Conservation (phyloP, 2,329 filamentous ascomycete genomes). For the Talaromyces sp. region DNA sequence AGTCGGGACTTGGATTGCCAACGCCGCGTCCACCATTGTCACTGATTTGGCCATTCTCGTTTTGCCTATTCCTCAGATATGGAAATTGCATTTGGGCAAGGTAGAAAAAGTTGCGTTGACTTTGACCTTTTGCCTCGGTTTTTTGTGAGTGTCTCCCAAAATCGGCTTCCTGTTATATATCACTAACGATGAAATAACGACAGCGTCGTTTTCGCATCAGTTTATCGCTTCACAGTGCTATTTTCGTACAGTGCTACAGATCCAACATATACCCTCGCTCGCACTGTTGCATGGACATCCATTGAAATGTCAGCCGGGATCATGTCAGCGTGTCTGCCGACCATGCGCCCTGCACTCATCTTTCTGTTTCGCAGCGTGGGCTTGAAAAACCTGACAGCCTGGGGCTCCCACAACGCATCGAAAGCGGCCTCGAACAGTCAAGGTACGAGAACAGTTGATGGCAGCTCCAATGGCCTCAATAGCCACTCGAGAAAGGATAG, state of each 20-base stretch:
- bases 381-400: conserved; percentile 13
- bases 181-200: neutral
- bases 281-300: conserved; percentile 24
- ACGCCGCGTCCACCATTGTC: conserved; percentile 20
- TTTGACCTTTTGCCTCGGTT: conserved; percentile 20
- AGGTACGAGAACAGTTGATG: neutral
- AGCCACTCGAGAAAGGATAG: conserved; percentile 5
- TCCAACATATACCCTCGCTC: conserved; percentile 24
- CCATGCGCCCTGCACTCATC: conserved; percentile 21
- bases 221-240: conserved; percentile 23
- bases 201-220: conserved; percentile 25
- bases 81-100: conserved; percentile 21
- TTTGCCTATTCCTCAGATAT: conserved; percentile 24
- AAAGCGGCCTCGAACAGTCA: conserved; percentile 6
- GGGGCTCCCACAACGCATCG: conserved; percentile 13
- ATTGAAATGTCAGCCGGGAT: conserved; percentile 27
- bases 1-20: conserved; percentile 23
- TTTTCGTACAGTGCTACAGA: conserved; percentile 20
- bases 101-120: conserved; percentile 20
- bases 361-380: conserved; percentile 17
- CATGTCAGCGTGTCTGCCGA: conserved; percentile 24
- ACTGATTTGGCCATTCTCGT: conserved; percentile 23
- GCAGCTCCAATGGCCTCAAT: neutral
- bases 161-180: neutral
- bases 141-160: conserved; percentile 17